phyloP scores from a whole-genome alignment of 202 grass and related monocot species.

The Zoysia matrella region DNA sequence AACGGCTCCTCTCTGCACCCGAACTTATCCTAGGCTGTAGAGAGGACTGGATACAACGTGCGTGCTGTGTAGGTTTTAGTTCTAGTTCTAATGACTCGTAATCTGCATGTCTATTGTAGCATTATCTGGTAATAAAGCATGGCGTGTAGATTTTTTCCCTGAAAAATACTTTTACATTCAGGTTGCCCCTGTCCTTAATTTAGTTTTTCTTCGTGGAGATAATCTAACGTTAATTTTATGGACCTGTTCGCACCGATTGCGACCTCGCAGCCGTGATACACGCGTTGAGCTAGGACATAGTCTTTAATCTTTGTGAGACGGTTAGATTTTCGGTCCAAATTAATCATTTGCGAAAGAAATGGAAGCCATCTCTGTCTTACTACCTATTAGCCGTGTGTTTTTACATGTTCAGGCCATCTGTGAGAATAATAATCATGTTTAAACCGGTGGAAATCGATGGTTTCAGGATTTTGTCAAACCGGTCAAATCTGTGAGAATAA shows the following conservation, averaged over 20 bases:
- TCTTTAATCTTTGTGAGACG: neutral
- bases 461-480: too few species aligned
- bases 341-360: neutral
- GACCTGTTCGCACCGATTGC: neutral
- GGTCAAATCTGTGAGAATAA: too few species aligned
- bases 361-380: too few species aligned
- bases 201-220: too few species aligned
- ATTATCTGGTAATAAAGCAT: neutral
- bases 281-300: neutral
- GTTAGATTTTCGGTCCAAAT: neutral
- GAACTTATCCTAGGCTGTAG: constrained; percentile 3
- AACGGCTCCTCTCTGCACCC: neutral
- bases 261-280: neutral
- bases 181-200: neutral
- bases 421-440: neutral
- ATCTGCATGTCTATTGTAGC: neutral
- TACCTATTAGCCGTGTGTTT: too few species aligned
- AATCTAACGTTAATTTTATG: neutral
- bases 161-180: neutral
- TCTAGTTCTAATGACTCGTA: neutral
- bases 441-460: neutral
- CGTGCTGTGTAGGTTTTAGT: constrained; percentile 7
- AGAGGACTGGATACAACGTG: constrained; percentile 21
- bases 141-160: neutral
- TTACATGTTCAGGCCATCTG: neutral